Conservation (phyloP, 2,329 filamentous ascomycete species). For the Colletotrichum costaricense region DNA sequence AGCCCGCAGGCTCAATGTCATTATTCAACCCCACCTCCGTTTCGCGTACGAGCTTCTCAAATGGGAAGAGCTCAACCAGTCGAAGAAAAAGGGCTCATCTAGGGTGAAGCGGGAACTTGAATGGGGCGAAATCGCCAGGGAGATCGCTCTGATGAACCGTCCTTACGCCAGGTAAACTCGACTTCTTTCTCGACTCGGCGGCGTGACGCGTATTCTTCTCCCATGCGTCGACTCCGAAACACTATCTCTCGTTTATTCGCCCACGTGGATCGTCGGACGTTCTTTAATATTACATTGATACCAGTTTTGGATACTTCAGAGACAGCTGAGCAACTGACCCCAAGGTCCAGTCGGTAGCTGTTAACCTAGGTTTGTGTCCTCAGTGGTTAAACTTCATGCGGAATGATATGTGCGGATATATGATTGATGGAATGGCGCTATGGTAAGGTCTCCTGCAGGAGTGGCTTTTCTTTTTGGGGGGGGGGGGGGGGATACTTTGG, state of each 20-base stretch:
- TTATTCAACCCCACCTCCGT: constrained; percentile 95
- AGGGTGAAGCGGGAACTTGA: constrained; percentile 81
- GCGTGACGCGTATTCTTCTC: neutral
- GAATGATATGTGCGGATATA: neutral
- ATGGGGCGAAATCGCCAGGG: constrained; percentile 88
- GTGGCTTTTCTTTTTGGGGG: neutral
- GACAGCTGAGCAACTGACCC: neutral
- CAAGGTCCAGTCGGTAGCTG: neutral
- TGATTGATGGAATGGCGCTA: constrained; percentile 5
- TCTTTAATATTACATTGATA: neutral
- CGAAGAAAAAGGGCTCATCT: constrained; percentile 50
- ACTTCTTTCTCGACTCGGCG: neutral
- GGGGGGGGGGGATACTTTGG: neutral
- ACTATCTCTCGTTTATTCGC: neutral
- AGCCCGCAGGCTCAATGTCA: constrained; percentile 92
- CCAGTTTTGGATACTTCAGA: neutral
- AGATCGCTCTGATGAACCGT: constrained; percentile 95
- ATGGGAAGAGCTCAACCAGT: constrained; percentile 86
- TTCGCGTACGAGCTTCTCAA: constrained; percentile 96
- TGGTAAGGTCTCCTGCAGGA: neutral
- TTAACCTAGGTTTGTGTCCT: neutral
- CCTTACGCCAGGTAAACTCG: constrained; percentile 78
- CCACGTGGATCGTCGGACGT: constrained; percentile 5
- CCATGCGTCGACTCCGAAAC: neutral
- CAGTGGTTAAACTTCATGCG: neutral